Evolutionary conservation across 371 early-diverging fungal genomes (phyloP), one percentile per base, ranked within the genome.

Genomic region (Mortierella sp.): DNA sequence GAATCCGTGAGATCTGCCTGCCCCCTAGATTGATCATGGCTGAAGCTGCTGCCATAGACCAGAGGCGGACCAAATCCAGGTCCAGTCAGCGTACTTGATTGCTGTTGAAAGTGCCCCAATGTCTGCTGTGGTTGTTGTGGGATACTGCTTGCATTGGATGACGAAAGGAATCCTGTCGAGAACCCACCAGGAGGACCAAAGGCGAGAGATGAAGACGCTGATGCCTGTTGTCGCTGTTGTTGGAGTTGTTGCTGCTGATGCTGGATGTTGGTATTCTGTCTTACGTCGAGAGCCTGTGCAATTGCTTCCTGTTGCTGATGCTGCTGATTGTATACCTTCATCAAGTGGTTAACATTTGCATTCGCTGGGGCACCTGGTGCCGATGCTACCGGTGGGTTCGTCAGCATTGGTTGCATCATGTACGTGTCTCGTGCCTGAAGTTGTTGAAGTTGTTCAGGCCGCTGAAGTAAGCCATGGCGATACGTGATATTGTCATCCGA

Each of bases 291-390:
- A 1, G 76, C 22, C n/a, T 62, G 63, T 3, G 76, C 59, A 14
- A 63, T 1, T 1, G 60, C 34, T 25, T 67, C 73, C 28, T 72
- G 73, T 17, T 73, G 57, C 14, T 58, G 67, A 40, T 62, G 67
- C 47, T 72, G 73, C 22, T 72, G 73, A 7, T 62, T 22, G 37
- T 67, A 73, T 1, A 67, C 48, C 7, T 56, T 51, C 63, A 73
- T 28, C 47, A 73, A 41, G 14, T 63, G 67, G 49, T 29, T 57
- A 4, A 59, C 60, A 21, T 14, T 14, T n/a, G 34, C 60, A 21
- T 14, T 14, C 21, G 34, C 49, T 13, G 59, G 14, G 12, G 19
- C 19, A 21, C 25, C 27, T 7, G 50, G 22, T 6, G 7, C 34
- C 10, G 51, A 34, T 24, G 13, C 22, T 14, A 46, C 13, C 3